Base-by-base conservation (phyloP, 441 rosid species). In the Bocquillonia castaneifolia region DNA sequence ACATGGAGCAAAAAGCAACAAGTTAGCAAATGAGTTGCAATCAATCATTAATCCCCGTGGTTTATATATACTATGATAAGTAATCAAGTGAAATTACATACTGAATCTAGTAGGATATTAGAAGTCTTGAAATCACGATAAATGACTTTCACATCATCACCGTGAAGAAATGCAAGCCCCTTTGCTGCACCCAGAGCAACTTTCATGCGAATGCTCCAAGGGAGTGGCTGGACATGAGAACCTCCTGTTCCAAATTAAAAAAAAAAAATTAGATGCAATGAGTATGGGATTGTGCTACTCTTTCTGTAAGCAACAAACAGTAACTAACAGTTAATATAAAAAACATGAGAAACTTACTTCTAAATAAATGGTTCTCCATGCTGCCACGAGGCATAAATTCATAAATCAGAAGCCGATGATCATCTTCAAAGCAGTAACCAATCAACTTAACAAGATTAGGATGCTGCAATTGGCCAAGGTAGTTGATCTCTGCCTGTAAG, bases 381-480 rank as follows among this genome's bases (percentile, higher is more conserved):
- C 90, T 88, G 63, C 96, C 96, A 5, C 93, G 84, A 55, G 88
- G 90, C 93, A 90, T 86, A 74, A 84, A 90, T 71, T 90, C 96
- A 47, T 90, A 90, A 52, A 88, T 88, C 75, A 90, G 73, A 66
- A 88, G 84, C 26, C 91, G 86, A 63, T 86, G 93, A 34, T 90
- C 91, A 28, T 90, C 93, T 80, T 90, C 96, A 66, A 85, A 76
- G 86, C 96, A 90, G 74, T 86, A 88, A 25, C 96, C 96, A 36
- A 90, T 67, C 66, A 90, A 59, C 72, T 86, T 90, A 71, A 90
- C 96, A 64, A 90, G 91, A 81, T 90, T 65, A 47, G 90, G 90
- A 70, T 88, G 91, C 68, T 72, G 76, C 63, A 90, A 76, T 71
- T 88, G 93, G 65, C 96, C 96, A 58, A 90, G 85, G 75, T 79